Conservation (phyloP, 2,329 filamentous ascomycete genomes). For the Endoconidiophora polonica region DNA sequence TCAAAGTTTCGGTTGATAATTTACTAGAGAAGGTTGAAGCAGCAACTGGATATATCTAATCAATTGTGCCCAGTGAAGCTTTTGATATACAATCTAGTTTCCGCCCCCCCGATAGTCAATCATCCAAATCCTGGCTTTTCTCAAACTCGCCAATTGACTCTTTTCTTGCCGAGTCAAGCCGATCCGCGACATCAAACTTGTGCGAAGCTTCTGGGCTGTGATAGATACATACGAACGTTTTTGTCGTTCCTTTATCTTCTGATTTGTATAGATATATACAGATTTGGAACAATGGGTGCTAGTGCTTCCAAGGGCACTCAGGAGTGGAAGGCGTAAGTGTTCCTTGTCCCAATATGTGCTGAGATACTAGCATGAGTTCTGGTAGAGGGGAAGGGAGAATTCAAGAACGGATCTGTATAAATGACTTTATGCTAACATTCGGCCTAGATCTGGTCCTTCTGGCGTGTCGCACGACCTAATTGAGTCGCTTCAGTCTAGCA, state of each 20-base stretch:
- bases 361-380: background rate
- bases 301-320: constrained; percentile 13
- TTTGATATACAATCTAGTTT: too few relatives aligned
- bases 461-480: constrained; percentile 65
- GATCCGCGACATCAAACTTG: background rate
- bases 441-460: constrained; percentile 25
- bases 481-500: constrained; percentile 65
- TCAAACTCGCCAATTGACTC: background rate
- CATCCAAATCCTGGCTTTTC: background rate
- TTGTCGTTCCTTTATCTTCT: background rate
- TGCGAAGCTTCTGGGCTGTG: background rate
- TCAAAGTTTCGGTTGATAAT: too few relatives aligned
- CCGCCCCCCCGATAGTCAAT: too few relatives aligned
- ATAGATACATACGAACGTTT: too few relatives aligned
- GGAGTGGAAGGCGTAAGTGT: constrained; percentile 39
- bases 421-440: background rate
- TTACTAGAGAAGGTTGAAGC: too few relatives aligned
- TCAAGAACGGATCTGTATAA: background rate
- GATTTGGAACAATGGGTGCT: constrained; percentile 12
- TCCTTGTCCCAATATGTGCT: background rate
- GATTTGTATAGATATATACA: background rate
- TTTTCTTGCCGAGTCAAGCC: too few relatives aligned
- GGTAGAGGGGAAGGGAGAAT: background rate
- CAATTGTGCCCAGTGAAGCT: too few relatives aligned
- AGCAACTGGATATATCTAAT: too few relatives aligned